A percentile compares a stretch with the other conserved stretches of the same genome.
phyloP scores from a whole-genome alignment of 345 rosid genomes.

The Heritiera littoralis region DNA sequence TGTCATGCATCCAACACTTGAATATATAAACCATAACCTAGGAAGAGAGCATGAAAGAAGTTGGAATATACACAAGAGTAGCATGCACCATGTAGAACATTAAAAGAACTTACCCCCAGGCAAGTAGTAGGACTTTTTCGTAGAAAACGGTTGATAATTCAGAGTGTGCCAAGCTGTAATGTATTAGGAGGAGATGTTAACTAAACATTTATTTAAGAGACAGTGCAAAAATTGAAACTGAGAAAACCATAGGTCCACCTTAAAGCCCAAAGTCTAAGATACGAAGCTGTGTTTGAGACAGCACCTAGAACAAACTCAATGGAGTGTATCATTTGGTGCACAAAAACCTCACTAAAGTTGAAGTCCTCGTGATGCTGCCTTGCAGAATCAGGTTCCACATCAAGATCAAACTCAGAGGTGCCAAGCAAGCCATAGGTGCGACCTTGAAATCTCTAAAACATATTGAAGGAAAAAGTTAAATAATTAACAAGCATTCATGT shows the following conservation, averaged over 20 bases:
- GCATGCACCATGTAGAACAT: background rate
- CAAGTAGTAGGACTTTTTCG: slow-evolving; percentile 92
- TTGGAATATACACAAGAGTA: background rate
- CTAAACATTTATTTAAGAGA: slow-evolving; percentile 6
- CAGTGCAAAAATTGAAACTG: background rate
- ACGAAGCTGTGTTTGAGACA: slow-evolving; percentile 97
- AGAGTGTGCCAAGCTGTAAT: slow-evolving; percentile 91
- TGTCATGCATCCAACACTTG: background rate
- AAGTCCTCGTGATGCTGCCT: slow-evolving; percentile 79
- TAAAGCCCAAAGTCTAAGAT: slow-evolving; percentile 99
- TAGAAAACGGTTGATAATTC: slow-evolving; percentile 92
- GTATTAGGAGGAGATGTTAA: slow-evolving; percentile 14
- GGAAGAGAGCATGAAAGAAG: background rate
- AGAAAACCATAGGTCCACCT: slow-evolving; percentile 46
- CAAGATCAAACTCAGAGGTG: slow-evolving; percentile 77
- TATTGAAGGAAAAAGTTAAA: background rate
- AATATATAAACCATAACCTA: background rate
- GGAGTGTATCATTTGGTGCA: slow-evolving; percentile 99
- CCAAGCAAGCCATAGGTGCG: slow-evolving; percentile 83
- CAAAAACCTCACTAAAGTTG: slow-evolving; percentile 95
- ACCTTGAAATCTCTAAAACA: slow-evolving; percentile 86
- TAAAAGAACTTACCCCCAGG: slow-evolving; percentile 80
- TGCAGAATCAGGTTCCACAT: slow-evolving; percentile 77
- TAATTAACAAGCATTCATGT: slow-evolving; percentile 11
- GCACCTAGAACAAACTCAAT: slow-evolving; percentile 95